Evolutionary conservation across 1,284 basidiomycete genomes (phyloP).

Genomic region (Hortiboletus rubellus): DNA sequence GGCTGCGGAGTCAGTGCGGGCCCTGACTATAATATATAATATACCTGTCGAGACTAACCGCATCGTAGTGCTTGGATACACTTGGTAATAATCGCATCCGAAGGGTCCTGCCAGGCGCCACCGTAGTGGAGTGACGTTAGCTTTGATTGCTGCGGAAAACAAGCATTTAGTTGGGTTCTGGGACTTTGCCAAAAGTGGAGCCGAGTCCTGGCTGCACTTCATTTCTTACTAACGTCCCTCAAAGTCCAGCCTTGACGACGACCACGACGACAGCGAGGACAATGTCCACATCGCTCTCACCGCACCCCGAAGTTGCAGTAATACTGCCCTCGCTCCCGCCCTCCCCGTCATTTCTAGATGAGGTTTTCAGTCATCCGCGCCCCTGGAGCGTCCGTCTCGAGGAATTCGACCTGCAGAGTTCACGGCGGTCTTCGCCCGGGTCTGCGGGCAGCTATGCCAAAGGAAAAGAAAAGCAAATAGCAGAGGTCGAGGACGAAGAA

Average conservation of each 20-base stretch:
- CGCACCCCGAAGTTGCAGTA: slow-evolving; percentile 16
- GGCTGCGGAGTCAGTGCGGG: neutral
- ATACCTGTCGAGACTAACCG: too few species aligned
- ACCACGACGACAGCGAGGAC: slow-evolving; percentile 14
- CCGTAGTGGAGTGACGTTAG: neutral
- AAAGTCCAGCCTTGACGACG: neutral
- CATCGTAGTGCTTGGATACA: neutral
- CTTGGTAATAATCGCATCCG: neutral
- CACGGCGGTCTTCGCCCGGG: slow-evolving; percentile 16
- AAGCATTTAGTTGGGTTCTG: slow-evolving; percentile 10
- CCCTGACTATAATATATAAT: too few species aligned
- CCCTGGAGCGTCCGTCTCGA: slow-evolving; percentile 36
- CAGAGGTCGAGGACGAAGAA: slow-evolving; percentile 29
- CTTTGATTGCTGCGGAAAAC: neutral
- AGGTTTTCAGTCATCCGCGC: slow-evolving; percentile 44
- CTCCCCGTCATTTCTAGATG: slow-evolving; percentile 43
- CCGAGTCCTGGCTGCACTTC: slow-evolving; percentile 13
- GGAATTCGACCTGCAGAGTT: slow-evolving; percentile 12
- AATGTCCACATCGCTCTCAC: slow-evolving; percentile 24
- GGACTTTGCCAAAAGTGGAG: slow-evolving; percentile 6
- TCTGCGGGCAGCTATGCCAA: slow-evolving; percentile 18
- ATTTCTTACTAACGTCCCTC: slow-evolving; percentile 3
- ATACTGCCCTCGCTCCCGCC: slow-evolving; percentile 39
- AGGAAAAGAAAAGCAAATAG: slow-evolving; percentile 31
- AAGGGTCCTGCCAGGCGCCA: too few species aligned